Conservation (phyloP, 208 protist species). For the Crithidia acanthocephali region DNA sequence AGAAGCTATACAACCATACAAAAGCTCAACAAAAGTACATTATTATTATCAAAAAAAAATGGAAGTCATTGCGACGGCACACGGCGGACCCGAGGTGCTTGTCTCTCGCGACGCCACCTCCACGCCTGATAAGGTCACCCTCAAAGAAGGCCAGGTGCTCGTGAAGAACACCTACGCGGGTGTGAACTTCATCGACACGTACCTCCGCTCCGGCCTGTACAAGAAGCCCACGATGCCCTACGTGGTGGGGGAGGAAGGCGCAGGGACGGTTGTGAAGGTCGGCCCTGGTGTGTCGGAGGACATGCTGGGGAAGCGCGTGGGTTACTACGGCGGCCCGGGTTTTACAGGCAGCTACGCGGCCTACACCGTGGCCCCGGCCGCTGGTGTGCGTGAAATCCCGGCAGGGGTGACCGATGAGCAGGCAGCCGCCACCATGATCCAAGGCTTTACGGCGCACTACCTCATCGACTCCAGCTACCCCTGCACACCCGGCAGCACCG, state of each 20-base stretch:
- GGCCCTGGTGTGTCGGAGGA: slow-evolving; percentile 16
- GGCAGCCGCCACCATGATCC: slow-evolving; percentile 63
- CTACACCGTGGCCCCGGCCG: slow-evolving; percentile 48
- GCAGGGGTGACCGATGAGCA: slow-evolving; percentile 52
- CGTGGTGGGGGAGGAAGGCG: slow-evolving; percentile 77
- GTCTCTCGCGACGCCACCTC: slow-evolving; percentile 21
- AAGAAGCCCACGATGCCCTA: slow-evolving; percentile 73
- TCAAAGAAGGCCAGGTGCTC: too few relatives aligned
- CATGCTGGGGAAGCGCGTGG: slow-evolving; percentile 70
- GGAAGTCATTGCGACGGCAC: slow-evolving; percentile 42
- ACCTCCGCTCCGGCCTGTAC: slow-evolving; percentile 86
- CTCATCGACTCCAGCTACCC: slow-evolving; percentile 66
- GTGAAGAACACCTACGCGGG: slow-evolving; percentile 71
- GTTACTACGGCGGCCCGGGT: slow-evolving; percentile 54
- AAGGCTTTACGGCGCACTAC: slow-evolving; percentile 93
- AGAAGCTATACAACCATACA: too few relatives aligned
- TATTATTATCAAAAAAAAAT: too few relatives aligned
- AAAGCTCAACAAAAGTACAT: too few relatives aligned
- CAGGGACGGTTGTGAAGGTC: slow-evolving; percentile 62
- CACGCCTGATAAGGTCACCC: slow-evolving; percentile 18
- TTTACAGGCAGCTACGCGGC: slow-evolving; percentile 63
- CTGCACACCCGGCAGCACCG: slow-evolving; percentile 43
- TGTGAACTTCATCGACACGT: slow-evolving; percentile 95
- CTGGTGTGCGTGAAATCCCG: slow-evolving; percentile 38
- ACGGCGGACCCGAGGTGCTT: slow-evolving; percentile 20